Evolutionary conservation across 176 grass and related monocot genomes (phyloP).

Genomic region (Oryza glumipatula): DNA sequence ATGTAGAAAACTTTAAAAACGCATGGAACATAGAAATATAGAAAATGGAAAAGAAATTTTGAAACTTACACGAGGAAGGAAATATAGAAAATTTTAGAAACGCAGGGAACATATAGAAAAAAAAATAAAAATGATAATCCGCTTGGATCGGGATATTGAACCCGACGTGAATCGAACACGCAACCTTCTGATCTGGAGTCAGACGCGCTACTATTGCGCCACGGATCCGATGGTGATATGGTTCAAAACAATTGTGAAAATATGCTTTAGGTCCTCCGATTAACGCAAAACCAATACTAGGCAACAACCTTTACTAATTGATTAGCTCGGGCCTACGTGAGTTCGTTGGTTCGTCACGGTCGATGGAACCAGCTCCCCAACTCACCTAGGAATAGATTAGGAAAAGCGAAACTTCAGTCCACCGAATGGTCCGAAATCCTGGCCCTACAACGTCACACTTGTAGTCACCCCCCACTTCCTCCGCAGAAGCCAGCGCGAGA

Average conservation of each 20-base stretch:
- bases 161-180: conserved; percentile 99
- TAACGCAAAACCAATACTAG: too few species aligned
- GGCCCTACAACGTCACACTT: neutral
- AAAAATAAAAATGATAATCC: neutral
- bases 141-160: conserved; percentile 58
- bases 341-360: neutral
- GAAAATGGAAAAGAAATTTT: too few species aligned
- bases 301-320: too few species aligned
- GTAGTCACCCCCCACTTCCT: too few species aligned
- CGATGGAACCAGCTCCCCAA: neutral
- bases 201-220: conserved; percentile 98
- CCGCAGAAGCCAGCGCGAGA: neutral
- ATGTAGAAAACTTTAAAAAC: too few species aligned
- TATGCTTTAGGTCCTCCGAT: too few species aligned
- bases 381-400: too few species aligned
- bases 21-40: too few species aligned
- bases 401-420: neutral
- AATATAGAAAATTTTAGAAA: too few species aligned
- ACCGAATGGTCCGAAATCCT: neutral
- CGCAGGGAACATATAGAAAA: too few species aligned
- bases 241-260: too few species aligned
- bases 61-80: too few species aligned
- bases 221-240: conserved; percentile 56
- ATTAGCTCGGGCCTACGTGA: neutral
- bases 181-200: conserved; percentile 99